These are phyloP conservation scores for Trypanosomatidae sp. DNA, from an alignment of 208 protist species.

Conservation along the genomic window DNA sequence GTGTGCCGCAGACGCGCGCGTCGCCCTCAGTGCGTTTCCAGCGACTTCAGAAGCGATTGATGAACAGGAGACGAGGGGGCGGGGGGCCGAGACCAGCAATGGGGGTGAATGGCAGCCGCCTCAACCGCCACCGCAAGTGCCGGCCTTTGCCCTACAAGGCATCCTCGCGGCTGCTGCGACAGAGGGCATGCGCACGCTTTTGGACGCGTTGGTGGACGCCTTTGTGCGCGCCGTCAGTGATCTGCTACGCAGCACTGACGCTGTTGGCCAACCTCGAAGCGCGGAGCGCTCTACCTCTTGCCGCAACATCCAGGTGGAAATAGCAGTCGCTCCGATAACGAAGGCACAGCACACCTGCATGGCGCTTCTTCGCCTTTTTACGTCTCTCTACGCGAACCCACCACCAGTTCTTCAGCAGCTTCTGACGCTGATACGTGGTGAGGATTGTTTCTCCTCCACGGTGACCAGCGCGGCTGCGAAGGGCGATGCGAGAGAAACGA, in stretches of 20 bases:
- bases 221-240: conserved; percentile 19
- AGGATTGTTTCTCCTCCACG: background rate
- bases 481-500: background rate
- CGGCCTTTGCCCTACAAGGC: conserved; percentile 3
- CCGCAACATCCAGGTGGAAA: background rate
- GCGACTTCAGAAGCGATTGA: background rate
- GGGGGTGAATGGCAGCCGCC: background rate
- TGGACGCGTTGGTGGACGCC: conserved; percentile 19
- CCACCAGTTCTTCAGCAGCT: conserved; percentile 1
- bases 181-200: conserved; percentile 16
- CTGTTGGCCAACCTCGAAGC: background rate
- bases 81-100: background rate
- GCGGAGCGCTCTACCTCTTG: background rate
- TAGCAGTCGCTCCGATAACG: background rate
- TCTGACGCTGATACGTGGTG: background rate
- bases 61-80: background rate
- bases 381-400: conserved; percentile 12
- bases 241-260: conserved; percentile 7
- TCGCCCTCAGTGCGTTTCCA: background rate
- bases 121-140: background rate
- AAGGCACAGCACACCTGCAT: background rate
- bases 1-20: background rate
- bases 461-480: background rate
- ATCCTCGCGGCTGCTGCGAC: conserved; percentile 1
- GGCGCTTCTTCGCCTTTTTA: conserved; percentile 12